phyloP scores from a whole-genome alignment of 2,329 filamentous ascomycete species.

The Sporothrix schenckii region DNA sequence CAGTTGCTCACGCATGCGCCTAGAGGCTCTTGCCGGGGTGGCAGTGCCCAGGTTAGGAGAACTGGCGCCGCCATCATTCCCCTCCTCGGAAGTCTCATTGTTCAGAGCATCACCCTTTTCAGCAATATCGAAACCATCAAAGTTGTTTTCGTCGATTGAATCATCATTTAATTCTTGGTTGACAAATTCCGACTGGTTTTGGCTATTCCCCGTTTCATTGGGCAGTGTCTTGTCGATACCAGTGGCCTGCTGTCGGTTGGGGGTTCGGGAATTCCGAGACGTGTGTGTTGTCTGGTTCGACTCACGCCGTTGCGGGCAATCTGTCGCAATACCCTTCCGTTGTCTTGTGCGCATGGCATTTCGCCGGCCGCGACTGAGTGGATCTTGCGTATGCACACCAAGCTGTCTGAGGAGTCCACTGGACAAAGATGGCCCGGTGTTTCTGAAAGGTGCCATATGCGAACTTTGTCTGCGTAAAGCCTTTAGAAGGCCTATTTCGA shows the following conservation, averaged over 20 bases:
- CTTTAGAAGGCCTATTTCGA: background rate
- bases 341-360: conserved; percentile 34
- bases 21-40: conserved; percentile 39
- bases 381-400: conserved; percentile 40
- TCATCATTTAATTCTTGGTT: conserved; percentile 27
- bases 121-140: conserved; percentile 28
- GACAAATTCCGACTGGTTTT: conserved; percentile 5
- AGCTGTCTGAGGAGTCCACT: conserved; percentile 43
- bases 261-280: background rate
- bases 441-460: conserved; percentile 29
- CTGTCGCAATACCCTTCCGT: conserved; percentile 65
- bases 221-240: background rate
- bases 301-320: conserved; percentile 46
- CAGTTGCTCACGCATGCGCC: conserved; percentile 62
- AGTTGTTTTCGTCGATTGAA: conserved; percentile 27
- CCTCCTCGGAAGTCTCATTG: conserved; percentile 15
- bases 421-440: conserved; percentile 29
- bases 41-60: background rate
- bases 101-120: conserved; percentile 36
- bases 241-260: background rate
- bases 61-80: conserved; percentile 39
- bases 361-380: conserved; percentile 21
- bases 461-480: background rate
- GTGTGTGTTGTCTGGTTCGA: background rate
- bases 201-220: background rate